Evolutionary conservation across 2,329 filamentous ascomycete species (phyloP).

Genomic region (Ophiostoma piceae): DNA sequence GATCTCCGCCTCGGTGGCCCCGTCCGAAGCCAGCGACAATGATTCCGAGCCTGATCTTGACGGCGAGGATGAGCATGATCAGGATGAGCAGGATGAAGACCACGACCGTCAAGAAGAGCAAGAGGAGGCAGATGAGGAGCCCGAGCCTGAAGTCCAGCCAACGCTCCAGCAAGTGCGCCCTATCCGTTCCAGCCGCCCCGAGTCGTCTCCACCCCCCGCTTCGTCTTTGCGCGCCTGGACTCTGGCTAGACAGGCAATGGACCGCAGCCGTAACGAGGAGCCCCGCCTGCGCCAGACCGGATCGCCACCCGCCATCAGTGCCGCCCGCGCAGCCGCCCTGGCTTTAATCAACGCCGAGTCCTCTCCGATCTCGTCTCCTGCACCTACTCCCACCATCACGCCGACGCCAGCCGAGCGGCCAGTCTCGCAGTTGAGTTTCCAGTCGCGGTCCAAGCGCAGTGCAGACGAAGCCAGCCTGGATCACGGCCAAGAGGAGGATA

Average conservation of each 20-base stretch:
- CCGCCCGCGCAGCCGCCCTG: neutral
- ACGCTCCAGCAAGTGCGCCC: neutral
- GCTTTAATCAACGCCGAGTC: neutral
- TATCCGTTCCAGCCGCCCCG: neutral
- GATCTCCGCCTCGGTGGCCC: neutral
- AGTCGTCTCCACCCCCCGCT: neutral
- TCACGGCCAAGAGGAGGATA: neutral
- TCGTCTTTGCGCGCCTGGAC: neutral
- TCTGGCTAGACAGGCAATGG: neutral
- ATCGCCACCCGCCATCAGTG: constrained; percentile 5
- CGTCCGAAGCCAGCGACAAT: neutral
- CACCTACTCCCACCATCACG: constrained; percentile 29
- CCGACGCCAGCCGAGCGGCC: neutral
- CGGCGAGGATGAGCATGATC: neutral
- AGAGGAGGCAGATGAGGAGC: constrained; percentile 6
- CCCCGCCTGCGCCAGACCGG: neutral
- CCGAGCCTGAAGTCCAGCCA: neutral
- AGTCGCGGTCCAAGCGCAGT: neutral
- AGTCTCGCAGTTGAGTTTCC: neutral
- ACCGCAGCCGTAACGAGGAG: neutral
- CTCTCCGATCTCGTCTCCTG: neutral
- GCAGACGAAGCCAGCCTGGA: neutral
- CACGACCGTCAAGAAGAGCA: neutral
- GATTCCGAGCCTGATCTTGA: neutral
- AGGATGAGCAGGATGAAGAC: neutral